phyloP scores from a whole-genome alignment of 2,329 filamentous ascomycete genomes.

The Botrytis aclada region DNA sequence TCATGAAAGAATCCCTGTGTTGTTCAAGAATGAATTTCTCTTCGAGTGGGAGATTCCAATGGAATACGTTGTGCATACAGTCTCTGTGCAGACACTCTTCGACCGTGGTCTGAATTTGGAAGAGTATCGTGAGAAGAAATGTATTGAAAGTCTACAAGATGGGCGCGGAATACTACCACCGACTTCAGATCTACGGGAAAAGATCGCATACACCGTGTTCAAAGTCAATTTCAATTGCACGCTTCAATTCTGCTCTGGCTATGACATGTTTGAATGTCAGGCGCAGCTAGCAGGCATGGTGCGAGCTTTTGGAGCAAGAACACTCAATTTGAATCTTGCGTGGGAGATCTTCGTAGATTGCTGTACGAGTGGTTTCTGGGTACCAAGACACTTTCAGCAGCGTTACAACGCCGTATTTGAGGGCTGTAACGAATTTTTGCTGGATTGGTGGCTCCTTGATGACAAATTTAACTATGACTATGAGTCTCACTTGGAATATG shows the following conservation, averaged over 20 bases:
- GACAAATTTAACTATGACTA: background rate
- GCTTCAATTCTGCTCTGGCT: fast-evolving
- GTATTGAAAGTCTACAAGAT: too few species aligned
- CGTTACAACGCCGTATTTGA: background rate
- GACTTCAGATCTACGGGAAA: too few species aligned
- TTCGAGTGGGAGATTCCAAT: background rate
- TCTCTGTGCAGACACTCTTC: background rate
- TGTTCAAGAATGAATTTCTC: background rate
- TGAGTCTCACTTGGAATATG: background rate
- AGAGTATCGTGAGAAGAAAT: background rate
- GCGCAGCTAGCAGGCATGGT: too few species aligned
- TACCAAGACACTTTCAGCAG: background rate
- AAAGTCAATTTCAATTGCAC: too few species aligned
- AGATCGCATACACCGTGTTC: too few species aligned
- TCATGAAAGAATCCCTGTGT: fast-evolving
- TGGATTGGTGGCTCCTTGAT: background rate
- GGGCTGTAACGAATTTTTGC: background rate
- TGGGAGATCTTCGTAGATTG: too few species aligned
- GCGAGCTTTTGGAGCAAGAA: too few species aligned
- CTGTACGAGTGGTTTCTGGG: background rate
- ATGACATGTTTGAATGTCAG: too few species aligned
- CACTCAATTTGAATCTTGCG: too few species aligned
- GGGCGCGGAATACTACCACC: too few species aligned
- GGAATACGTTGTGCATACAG: background rate
- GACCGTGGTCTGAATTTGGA: background rate